Evolutionary conservation across 257 asterid genomes (phyloP).

Genomic region (Salvia hispanica): DNA sequence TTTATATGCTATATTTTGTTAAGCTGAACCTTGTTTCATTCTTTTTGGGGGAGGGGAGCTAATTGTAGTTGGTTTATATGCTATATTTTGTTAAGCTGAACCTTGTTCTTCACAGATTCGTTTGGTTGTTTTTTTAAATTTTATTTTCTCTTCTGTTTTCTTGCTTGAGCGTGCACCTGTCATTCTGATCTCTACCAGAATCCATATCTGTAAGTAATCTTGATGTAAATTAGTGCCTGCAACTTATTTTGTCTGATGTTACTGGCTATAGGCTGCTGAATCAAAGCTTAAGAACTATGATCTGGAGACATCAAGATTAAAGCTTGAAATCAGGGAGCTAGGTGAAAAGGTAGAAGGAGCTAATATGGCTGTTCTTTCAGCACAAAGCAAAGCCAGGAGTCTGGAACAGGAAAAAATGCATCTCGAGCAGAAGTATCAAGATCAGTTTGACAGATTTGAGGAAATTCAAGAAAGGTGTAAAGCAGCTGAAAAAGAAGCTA

Average conservation of each 20-base stretch:
- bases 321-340: slow-evolving; percentile 61
- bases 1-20: background rate
- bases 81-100: background rate
- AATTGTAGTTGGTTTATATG: background rate
- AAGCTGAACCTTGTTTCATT: background rate
- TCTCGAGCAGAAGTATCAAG: slow-evolving; percentile 76
- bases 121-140: background rate
- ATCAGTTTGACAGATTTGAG: slow-evolving; percentile 69
- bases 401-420: slow-evolving; percentile 81
- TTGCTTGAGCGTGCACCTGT: background rate
- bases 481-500: slow-evolving; percentile 79
- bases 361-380: slow-evolving; percentile 60
- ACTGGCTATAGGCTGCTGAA: slow-evolving; percentile 73
- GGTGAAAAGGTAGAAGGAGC: slow-evolving; percentile 62
- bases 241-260: slow-evolving; percentile 3
- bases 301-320: slow-evolving; percentile 58
- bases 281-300: slow-evolving; percentile 77
- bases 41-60: background rate
- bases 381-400: slow-evolving; percentile 71
- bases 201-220: background rate
- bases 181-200: background rate
- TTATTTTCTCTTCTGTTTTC: background rate
- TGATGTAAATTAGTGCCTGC: background rate
- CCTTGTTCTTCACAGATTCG: background rate
- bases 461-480: slow-evolving; percentile 84